A percentile compares a stretch with the other conserved stretches of the same genome.
These are phyloP conservation scores for Schizonepeta tenuifolia DNA, from an alignment of 257 asterid species.

Conservation along the genomic window DNA sequence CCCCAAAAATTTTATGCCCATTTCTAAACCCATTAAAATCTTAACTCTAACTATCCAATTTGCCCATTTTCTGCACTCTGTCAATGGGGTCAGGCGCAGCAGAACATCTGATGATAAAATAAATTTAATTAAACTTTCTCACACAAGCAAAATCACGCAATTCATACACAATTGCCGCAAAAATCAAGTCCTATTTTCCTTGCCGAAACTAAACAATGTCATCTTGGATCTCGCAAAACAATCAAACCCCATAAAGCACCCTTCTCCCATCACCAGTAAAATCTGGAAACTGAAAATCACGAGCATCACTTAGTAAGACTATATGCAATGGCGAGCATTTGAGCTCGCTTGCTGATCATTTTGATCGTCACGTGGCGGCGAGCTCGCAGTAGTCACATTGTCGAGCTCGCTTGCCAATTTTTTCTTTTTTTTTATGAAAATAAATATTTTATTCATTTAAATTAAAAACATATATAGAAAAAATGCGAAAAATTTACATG, in stretches of 20 bases:
- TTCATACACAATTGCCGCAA: background rate
- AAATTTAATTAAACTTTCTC: background rate
- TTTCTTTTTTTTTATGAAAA: too few species aligned
- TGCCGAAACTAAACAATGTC: constrained; percentile 22
- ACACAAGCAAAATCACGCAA: background rate
- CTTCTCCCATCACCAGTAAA: too few species aligned
- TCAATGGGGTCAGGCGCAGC: background rate
- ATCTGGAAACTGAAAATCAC: too few species aligned
- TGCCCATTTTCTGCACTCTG: background rate
- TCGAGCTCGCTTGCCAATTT: too few species aligned
- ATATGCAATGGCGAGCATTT: too few species aligned
- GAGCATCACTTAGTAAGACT: too few species aligned
- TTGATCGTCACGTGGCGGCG: too few species aligned
- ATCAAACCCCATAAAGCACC: constrained; percentile 28
- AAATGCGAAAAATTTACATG: too few species aligned
- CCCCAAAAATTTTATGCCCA: background rate
- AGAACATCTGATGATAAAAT: background rate
- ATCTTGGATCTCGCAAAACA: constrained; percentile 37
- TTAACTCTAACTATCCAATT: background rate
- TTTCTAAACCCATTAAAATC: background rate
- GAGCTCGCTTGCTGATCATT: too few species aligned
- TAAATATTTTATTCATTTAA: too few species aligned
- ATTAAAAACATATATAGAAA: too few species aligned
- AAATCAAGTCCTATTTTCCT: constrained; percentile 4
- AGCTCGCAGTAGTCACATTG: too few species aligned